A percentile compares a stretch with the other conserved stretches of the same genome.
phyloP scores from a whole-genome alignment of 768 basidiomycete species.

The Russula griseocarnosa region DNA sequence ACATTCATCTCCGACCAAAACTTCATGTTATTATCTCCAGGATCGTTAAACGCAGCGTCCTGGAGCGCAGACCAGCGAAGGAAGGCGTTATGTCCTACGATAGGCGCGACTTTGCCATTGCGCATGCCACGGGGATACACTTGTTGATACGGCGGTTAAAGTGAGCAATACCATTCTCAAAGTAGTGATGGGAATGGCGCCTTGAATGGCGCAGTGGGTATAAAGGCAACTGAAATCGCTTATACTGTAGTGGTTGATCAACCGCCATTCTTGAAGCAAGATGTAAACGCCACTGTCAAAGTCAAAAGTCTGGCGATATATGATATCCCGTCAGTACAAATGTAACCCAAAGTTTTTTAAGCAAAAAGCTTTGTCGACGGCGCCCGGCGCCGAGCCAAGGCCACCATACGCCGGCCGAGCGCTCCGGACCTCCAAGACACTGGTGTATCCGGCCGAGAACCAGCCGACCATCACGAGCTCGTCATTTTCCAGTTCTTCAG shows the following conservation, averaged over 20 bases:
- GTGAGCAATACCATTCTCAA: slow-evolving; percentile 85
- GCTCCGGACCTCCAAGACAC: no score
- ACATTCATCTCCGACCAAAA: slow-evolving; percentile 83
- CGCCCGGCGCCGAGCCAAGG: no score
- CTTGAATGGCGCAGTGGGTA: slow-evolving; percentile 68
- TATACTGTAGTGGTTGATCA: slow-evolving; percentile 62
- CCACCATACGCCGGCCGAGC: no score
- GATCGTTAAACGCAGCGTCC: slow-evolving; percentile 74
- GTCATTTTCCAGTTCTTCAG: no score
- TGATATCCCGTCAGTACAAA: neutral
- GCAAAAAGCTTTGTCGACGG: no score
- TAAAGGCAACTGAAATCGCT: slow-evolving; percentile 63
- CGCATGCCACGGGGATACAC: slow-evolving; percentile 72
- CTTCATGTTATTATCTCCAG: slow-evolving; percentile 50
- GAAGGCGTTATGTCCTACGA: slow-evolving; percentile 87
- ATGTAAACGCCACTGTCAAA: slow-evolving; percentile 56
- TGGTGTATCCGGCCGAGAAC: no score
- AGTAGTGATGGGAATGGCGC: slow-evolving; percentile 83
- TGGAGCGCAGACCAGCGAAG: slow-evolving; percentile 86
- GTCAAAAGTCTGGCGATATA: slow-evolving; percentile 53
- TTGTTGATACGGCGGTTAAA: slow-evolving; percentile 87
- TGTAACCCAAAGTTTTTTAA: neutral
- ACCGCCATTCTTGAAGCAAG: slow-evolving; percentile 59
- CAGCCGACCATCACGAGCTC: no score
- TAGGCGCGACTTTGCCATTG: slow-evolving; percentile 78